Evolutionary conservation across 345 rosid species (phyloP).

Genomic region (Pistacia atlantica): DNA sequence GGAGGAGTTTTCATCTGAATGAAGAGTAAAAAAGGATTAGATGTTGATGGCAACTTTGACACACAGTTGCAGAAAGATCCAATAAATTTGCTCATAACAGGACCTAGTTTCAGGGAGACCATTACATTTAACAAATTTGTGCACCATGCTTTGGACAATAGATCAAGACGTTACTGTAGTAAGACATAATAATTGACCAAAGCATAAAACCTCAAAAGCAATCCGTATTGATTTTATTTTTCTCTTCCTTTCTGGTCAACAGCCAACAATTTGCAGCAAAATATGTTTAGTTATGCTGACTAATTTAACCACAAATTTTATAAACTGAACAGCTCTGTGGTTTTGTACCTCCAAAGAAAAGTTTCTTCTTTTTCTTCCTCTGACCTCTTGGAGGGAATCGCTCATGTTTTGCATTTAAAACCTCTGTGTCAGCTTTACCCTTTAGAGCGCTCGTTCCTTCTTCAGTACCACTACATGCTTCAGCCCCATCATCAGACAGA

Average conservation of each 20-base stretch:
- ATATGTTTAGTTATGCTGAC: neutral
- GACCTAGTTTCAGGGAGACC: neutral
- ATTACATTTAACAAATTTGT: neutral
- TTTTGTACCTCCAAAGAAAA: slow-evolving; percentile 64
- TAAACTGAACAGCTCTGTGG: slow-evolving; percentile 6
- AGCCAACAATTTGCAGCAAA: neutral
- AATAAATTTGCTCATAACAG: neutral
- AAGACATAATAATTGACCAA: slow-evolving; percentile 15
- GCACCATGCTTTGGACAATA: neutral
- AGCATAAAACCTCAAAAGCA: slow-evolving; percentile 21
- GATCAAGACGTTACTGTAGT: neutral
- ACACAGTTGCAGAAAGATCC: neutral
- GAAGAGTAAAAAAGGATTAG: slow-evolving; percentile 9
- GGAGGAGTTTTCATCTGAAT: slow-evolving; percentile 57
- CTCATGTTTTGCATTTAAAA: slow-evolving; percentile 46
- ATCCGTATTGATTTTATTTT: neutral
- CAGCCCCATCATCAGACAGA: slow-evolving; percentile 70
- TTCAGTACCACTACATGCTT: slow-evolving; percentile 86
- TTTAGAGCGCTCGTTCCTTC: slow-evolving; percentile 54
- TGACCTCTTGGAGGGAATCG: slow-evolving; percentile 36
- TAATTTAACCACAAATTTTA: neutral
- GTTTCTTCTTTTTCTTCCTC: slow-evolving; percentile 60
- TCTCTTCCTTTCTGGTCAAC: slow-evolving; percentile 20
- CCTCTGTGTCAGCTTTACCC: slow-evolving; percentile 46
- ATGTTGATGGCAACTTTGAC: neutral